Evolutionary conservation across 768 basidiomycete species (phyloP).

Genomic region (Suillus occidentalis): DNA sequence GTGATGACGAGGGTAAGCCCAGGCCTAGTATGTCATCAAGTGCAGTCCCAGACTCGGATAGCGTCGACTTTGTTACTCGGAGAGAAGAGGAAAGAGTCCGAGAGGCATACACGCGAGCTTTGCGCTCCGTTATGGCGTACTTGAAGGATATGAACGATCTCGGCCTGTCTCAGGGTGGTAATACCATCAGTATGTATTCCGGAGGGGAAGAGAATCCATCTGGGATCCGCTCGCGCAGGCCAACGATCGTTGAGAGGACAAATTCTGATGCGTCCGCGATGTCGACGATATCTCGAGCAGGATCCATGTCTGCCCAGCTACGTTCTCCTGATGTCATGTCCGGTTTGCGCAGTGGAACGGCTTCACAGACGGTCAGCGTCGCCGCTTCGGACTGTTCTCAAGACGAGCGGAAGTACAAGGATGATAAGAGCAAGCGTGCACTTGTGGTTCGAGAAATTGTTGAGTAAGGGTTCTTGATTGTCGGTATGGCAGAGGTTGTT

Average conservation of each 20-base stretch:
- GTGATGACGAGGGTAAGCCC: conserved; percentile 35
- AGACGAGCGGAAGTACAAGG: conserved; percentile 88
- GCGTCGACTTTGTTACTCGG: conserved; percentile 41
- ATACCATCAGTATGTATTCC: conserved; percentile 60
- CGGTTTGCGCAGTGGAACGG: conserved; percentile 57
- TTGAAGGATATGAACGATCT: conserved; percentile 95
- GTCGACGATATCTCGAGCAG: conserved; percentile 50
- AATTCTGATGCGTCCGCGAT: conserved; percentile 35
- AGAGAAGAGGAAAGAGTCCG: conserved; percentile 71
- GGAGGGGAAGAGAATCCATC: conserved; percentile 44
- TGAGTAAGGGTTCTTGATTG: conserved; percentile 53
- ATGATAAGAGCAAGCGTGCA: conserved; percentile 82
- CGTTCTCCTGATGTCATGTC: conserved; percentile 65
- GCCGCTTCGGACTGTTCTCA: conserved; percentile 70
- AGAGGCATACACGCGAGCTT: conserved; percentile 74
- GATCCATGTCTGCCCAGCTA: conserved; percentile 55
- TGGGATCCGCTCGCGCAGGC: conserved; percentile 55
- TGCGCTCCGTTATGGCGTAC: conserved; percentile 94
- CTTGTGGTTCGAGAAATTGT: conserved; percentile 90
- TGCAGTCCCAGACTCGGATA: conserved; percentile 46
- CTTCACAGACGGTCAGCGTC: conserved; percentile 69
- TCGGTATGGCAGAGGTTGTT: conserved; percentile 11
- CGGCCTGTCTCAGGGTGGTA: conserved; percentile 57
- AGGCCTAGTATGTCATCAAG: conserved; percentile 38
- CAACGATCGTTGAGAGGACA: conserved; percentile 59